phyloP scores from a whole-genome alignment of 2,329 filamentous ascomycete genomes.

The Fusarium sp. region DNA sequence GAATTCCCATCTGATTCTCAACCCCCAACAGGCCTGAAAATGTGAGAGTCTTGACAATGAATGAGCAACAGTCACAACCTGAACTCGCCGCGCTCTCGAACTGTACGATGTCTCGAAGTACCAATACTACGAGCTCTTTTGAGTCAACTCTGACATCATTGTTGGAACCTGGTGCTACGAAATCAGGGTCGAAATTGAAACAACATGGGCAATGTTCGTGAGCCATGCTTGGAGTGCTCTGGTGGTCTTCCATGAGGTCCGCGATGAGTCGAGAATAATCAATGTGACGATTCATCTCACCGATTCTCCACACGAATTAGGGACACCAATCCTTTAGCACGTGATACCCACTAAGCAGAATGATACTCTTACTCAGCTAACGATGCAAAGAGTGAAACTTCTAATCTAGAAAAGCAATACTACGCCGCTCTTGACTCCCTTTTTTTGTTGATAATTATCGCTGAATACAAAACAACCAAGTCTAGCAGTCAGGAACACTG shows the following conservation, averaged over 20 bases:
- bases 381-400: neutral
- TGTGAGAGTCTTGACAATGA: conserved; percentile 16
- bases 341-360: conserved; percentile 20
- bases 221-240: neutral
- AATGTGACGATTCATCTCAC: neutral
- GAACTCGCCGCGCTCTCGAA: neutral
- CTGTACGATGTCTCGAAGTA: conserved; percentile 2
- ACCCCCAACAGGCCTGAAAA: conserved; percentile 1
- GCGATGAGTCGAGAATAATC: neutral
- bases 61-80: conserved; percentile 20
- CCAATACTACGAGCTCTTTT: neutral
- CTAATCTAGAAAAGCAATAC: conserved; percentile 11
- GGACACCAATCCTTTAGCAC: neutral
- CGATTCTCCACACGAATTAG: neutral
- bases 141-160: conserved; percentile 10
- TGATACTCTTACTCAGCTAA: conserved; percentile 5
- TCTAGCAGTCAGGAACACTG: conserved; percentile 63
- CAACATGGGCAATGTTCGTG: conserved; percentile 12
- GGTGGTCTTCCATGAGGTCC: neutral
- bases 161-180: neutral
- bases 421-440: conserved; percentile 7
- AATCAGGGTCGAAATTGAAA: conserved; percentile 11
- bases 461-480: neutral
- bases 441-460: conserved; percentile 17
- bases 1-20: neutral